A percentile compares a stretch with the other conserved stretches of the same genome.
phyloP scores from a whole-genome alignment of 1,284 basidiomycete species.

The Earliella scabrosa region DNA sequence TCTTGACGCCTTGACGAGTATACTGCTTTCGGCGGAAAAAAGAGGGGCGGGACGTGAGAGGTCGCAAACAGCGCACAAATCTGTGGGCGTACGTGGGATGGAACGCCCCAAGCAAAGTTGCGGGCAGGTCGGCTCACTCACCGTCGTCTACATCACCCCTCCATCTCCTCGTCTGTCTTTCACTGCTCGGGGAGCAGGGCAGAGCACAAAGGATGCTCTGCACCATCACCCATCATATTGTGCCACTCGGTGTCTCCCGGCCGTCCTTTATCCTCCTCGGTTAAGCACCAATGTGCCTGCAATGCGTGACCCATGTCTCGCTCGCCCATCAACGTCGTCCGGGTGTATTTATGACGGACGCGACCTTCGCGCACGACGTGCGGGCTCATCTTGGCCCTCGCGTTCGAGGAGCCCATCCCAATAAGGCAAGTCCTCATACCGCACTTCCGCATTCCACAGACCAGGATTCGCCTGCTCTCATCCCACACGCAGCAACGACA shows the following conservation, averaged over 20 bases:
- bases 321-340: background rate
- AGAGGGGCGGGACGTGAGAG: slow-evolving; percentile 22
- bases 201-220: slow-evolving; percentile 1
- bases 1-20: slow-evolving; percentile 12
- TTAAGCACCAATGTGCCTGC: slow-evolving; percentile 9
- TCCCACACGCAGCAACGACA: background rate
- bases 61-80: slow-evolving; percentile 8
- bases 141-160: slow-evolving; percentile 3
- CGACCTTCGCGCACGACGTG: background rate
- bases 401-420: background rate
- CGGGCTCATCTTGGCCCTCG: background rate
- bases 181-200: slow-evolving; percentile 7
- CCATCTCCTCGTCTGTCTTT: slow-evolving; percentile 1
- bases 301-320: slow-evolving; percentile 7
- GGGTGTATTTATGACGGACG: slow-evolving; percentile 1
- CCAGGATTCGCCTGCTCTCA: background rate
- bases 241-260: slow-evolving; percentile 21
- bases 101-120: background rate
- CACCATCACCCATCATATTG: slow-evolving; percentile 12
- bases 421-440: slow-evolving; percentile 18
- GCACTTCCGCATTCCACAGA: background rate
- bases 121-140: slow-evolving; percentile 3
- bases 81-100: slow-evolving; percentile 22
- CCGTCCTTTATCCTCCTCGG: slow-evolving; percentile 13
- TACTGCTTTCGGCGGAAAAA: slow-evolving; percentile 13